Conservation (phyloP, 2,329 filamentous ascomycete genomes). For the Ambrosiella xylebori region DNA sequence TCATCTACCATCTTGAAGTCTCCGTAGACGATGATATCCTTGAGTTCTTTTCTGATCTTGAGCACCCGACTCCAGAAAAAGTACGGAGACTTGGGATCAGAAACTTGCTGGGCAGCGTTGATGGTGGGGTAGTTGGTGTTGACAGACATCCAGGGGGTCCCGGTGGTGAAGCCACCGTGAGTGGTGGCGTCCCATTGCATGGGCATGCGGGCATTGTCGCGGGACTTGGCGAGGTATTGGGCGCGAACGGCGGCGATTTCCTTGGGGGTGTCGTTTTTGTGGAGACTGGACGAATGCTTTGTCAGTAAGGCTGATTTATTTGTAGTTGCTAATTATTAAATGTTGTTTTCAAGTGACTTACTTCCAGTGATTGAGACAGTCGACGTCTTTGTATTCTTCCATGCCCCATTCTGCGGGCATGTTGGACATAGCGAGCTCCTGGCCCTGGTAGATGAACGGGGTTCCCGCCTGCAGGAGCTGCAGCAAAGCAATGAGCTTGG, state of each 20-base stretch:
- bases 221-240: slow-evolving; percentile 39
- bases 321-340: neutral
- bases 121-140: slow-evolving; percentile 44
- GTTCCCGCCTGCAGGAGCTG: slow-evolving; percentile 43
- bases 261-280: slow-evolving; percentile 23
- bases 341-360: slow-evolving; percentile 16
- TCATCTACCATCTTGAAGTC: slow-evolving; percentile 20
- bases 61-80: slow-evolving; percentile 45
- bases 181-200: slow-evolving; percentile 49
- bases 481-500: slow-evolving; percentile 43
- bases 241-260: slow-evolving; percentile 21
- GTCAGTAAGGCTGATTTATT: neutral
- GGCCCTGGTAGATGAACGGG: slow-evolving; percentile 51
- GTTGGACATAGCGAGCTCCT: slow-evolving; percentile 52
- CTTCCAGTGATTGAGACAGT: slow-evolving; percentile 36
- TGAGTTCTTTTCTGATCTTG: slow-evolving; percentile 39
- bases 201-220: slow-evolving; percentile 55
- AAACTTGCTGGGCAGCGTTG: slow-evolving; percentile 41
- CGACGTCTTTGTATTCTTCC: slow-evolving; percentile 52
- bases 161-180: slow-evolving; percentile 48
- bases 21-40: slow-evolving; percentile 51
- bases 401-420: slow-evolving; percentile 43
- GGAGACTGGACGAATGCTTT: slow-evolving; percentile 17
- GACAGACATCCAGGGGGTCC: slow-evolving; percentile 55
- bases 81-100: slow-evolving; percentile 34